Evolutionary conservation across 495 filamentous ascomycete species (phyloP).

Genomic region (Corynascus novoguineensis): DNA sequence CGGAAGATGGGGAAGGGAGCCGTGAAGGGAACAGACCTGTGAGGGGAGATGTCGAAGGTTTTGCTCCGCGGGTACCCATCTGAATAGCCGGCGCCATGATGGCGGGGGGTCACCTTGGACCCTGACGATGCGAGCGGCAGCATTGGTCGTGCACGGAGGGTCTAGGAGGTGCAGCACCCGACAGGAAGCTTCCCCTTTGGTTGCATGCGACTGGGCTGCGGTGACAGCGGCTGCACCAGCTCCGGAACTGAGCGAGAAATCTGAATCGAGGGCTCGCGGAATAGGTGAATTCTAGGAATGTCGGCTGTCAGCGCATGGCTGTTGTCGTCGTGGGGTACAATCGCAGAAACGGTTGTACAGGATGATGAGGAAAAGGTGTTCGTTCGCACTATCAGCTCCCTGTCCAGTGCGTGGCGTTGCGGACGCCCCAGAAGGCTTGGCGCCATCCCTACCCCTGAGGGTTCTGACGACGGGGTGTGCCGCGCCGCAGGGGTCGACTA

Average conservation of each 20-base stretch:
- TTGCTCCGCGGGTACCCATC: slow-evolving; percentile 70
- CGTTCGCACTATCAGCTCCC: slow-evolving; percentile 28
- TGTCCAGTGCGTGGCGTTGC: slow-evolving; percentile 23
- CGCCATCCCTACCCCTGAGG: slow-evolving; percentile 11
- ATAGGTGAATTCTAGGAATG: slow-evolving; percentile 2
- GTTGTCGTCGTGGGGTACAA: slow-evolving; percentile 12
- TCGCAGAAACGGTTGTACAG: slow-evolving; percentile 23
- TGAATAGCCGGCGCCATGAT: slow-evolving; percentile 60
- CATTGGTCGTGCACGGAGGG: slow-evolving; percentile 28
- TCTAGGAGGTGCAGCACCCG: slow-evolving; percentile 8
- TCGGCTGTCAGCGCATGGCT: slow-evolving; percentile 28
- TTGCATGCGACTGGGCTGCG: slow-evolving; percentile 6
- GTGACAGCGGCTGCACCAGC: neutral
- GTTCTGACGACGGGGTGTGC: too few relatives aligned
- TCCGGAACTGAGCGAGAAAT: neutral
- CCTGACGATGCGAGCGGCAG: slow-evolving; percentile 40
- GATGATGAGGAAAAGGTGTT: slow-evolving; percentile 31
- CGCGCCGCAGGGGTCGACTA: too few relatives aligned
- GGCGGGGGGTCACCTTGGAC: slow-evolving; percentile 54
- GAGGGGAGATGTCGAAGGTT: slow-evolving; percentile 83
- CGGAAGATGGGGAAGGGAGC: neutral
- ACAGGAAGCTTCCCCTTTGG: slow-evolving; percentile 14
- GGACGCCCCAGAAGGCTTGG: slow-evolving; percentile 15
- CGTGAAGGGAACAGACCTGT: slow-evolving; percentile 54
- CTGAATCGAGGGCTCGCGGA: neutral